Evolutionary conservation across 352 stramenopile genomes (phyloP).

Genomic region (Phytophthora citrophthora): DNA sequence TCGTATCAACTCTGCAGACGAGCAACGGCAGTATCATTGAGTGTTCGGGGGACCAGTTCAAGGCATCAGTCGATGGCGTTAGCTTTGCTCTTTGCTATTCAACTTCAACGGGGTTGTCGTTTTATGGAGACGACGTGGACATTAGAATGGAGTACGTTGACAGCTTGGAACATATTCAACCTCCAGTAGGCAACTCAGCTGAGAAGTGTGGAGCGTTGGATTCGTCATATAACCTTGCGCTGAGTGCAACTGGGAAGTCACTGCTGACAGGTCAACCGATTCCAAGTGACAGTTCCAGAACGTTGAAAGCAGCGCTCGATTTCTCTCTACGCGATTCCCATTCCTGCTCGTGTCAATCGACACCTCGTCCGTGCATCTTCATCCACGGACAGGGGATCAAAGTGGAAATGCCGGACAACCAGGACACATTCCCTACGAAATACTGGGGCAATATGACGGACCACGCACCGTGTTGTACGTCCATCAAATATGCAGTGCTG

Average conservation of each 20-base stretch:
- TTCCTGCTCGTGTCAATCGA: conserved; percentile 15
- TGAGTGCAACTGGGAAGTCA: not conserved
- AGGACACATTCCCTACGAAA: conserved; percentile 17
- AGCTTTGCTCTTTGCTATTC: conserved; percentile 19
- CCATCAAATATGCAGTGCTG: conserved; percentile 29
- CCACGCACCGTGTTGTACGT: conserved; percentile 31
- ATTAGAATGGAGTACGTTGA: conserved; percentile 16
- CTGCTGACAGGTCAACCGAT: conserved; percentile 1
- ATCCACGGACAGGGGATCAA: conserved; percentile 15
- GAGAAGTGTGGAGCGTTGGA: not conserved
- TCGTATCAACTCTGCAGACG: conserved; percentile 4
- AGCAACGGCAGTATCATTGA: conserved; percentile 3
- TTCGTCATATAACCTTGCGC: not conserved
- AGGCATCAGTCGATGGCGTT: conserved; percentile 6
- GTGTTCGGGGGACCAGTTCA: conserved; percentile 10
- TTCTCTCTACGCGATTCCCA: conserved; percentile 3
- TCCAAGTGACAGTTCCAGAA: not conserved
- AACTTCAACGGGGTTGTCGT: conserved; percentile 10
- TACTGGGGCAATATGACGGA: conserved; percentile 37
- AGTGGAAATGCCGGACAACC: conserved; percentile 10
- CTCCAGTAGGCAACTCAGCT: not conserved
- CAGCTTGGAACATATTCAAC: not conserved
- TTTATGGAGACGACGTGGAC: conserved; percentile 21
- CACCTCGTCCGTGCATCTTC: conserved; percentile 20
- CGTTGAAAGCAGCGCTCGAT: not conserved